Evolutionary conservation across 495 filamentous ascomycete genomes (phyloP).

Genomic region (Melanomma pulvis-pyrius): DNA sequence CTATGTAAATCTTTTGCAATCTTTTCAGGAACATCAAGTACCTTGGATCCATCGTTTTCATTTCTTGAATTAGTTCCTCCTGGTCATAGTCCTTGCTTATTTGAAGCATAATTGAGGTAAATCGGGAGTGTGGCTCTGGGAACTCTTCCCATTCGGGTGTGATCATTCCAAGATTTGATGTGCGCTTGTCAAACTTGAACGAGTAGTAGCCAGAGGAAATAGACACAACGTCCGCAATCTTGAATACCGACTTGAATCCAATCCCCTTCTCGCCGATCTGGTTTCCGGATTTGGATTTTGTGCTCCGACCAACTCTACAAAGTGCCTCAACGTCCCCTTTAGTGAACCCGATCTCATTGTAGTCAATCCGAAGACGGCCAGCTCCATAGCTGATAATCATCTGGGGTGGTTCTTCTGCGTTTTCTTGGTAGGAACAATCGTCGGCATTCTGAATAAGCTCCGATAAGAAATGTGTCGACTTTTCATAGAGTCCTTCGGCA

Average conservation of each 20-base stretch:
- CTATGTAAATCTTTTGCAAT: conserved; percentile 1
- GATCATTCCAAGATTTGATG: conserved; percentile 14
- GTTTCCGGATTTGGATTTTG: no score
- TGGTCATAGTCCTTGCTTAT: neutral
- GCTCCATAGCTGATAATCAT: no score
- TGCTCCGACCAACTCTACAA: no score
- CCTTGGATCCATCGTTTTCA: conserved; percentile 1
- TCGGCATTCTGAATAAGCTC: no score
- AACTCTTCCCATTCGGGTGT: conserved; percentile 10
- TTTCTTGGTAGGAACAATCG: no score
- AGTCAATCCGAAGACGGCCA: no score
- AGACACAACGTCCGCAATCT: conserved; percentile 1
- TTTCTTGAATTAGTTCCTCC: neutral
- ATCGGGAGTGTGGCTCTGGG: neutral
- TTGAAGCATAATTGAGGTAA: neutral
- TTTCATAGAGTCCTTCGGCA: no score
- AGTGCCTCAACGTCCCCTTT: no score
- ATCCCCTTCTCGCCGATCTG: conserved; percentile 25
- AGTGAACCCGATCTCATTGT: no score
- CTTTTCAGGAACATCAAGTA: conserved; percentile 10
- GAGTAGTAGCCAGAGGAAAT: conserved; percentile 1
- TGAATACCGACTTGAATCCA: conserved; percentile 24
- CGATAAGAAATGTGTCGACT: no score
- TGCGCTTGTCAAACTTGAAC: conserved; percentile 11
- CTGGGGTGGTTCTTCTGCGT: no score